A percentile compares a stretch with the other conserved stretches of the same genome.
Conservation (phyloP, 805 yeast species). For the Ogataea methylovora region DNA sequence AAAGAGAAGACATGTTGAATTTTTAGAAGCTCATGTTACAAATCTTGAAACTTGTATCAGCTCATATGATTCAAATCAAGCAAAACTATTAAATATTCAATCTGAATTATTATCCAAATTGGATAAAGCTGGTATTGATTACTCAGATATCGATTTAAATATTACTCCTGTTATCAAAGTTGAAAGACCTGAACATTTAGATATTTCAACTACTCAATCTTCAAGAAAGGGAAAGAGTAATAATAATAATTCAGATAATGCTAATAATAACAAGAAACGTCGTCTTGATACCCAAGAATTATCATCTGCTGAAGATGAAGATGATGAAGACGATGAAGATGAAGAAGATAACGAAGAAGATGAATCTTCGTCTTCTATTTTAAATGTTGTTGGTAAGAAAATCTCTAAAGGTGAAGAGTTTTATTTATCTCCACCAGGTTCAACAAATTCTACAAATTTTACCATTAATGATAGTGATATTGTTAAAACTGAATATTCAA, state of each 20-base stretch:
- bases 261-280: conserved; percentile 4
- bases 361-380: not conserved
- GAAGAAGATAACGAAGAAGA: conserved; percentile 9
- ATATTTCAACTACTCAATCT: conserved; percentile 12
- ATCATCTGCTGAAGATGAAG: conserved; percentile 16
- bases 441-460: conserved; percentile 24
- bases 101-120: conserved; percentile 10
- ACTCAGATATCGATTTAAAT: conserved; percentile 7
- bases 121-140: conserved; percentile 9
- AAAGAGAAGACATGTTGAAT: conserved; percentile 87
- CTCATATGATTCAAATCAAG: conserved; percentile 9
- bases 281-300: conserved; percentile 18
- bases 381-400: not conserved
- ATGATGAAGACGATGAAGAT: conserved; percentile 9
- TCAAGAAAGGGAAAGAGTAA: conserved; percentile 10
- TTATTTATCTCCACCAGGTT: conserved; percentile 22
- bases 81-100: conserved; percentile 8
- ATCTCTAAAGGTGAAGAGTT: conserved; percentile 7
- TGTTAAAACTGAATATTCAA: conserved; percentile 18
- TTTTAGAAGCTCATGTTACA: conserved; percentile 56
- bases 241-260: not conserved
- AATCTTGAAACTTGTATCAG: conserved; percentile 27
- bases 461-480: conserved; percentile 16
- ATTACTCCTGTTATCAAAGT: conserved; percentile 8
- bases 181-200: conserved; percentile 20